Conservation (phyloP, 1,284 basidiomycete genomes). For the Moniliophthora roreri region DNA sequence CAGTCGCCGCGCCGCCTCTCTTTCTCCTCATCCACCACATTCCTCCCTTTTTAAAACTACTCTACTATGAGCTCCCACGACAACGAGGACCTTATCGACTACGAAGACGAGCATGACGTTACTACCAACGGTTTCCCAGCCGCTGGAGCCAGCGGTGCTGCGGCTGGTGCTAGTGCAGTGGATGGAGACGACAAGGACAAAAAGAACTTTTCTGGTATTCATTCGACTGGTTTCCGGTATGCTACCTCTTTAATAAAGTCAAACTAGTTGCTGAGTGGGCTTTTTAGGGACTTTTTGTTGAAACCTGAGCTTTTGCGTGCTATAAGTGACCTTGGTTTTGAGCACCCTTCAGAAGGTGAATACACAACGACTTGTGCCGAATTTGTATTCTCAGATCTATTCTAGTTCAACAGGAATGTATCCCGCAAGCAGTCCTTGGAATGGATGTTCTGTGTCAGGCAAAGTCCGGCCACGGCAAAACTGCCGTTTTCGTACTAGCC, state of each 20-base stretch:
- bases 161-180: constrained; percentile 50
- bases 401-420: constrained; percentile 99
- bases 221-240: constrained; percentile 93
- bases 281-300: constrained; percentile 88
- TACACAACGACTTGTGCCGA: constrained; percentile 22
- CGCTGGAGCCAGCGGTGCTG: constrained; percentile 50
- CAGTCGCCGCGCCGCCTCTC: not conserved
- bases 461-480: constrained; percentile 99
- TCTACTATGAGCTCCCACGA: constrained; percentile 69
- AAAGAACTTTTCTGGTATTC: constrained; percentile 97
- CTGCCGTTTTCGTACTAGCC: constrained; percentile 98
- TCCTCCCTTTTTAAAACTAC: constrained; percentile 23
- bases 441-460: constrained; percentile 99
- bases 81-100: constrained; percentile 88
- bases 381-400: not conserved
- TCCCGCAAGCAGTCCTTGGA: constrained; percentile 98
- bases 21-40: constrained; percentile 34
- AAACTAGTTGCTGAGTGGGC: constrained; percentile 10
- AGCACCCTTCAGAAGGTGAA: constrained; percentile 98
- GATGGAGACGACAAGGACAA: constrained; percentile 84
- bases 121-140: constrained; percentile 55
- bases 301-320: constrained; percentile 97
- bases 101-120: constrained; percentile 92
- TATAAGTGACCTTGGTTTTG: constrained; percentile 98
- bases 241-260: constrained; percentile 22